These are phyloP conservation scores for Lactarius pseudohatsudake DNA, from an alignment of 768 basidiomycete genomes.

Conservation along the genomic window DNA sequence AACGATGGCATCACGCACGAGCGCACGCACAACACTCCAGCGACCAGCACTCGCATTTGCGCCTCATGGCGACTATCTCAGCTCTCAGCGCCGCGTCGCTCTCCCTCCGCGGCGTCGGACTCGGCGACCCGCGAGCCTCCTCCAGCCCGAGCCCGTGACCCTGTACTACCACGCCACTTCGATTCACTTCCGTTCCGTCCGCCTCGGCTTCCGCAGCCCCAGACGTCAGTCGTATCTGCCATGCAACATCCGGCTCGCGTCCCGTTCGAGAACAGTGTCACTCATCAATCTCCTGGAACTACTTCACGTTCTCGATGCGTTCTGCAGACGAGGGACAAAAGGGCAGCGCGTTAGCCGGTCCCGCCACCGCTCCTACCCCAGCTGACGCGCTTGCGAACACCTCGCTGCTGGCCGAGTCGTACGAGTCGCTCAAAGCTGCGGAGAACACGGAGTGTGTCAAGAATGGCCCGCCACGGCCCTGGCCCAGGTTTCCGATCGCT, in stretches of 20 bases:
- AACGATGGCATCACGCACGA: not conserved
- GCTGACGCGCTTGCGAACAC: slow-evolving; percentile 36
- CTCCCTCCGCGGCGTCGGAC: slow-evolving; percentile 27
- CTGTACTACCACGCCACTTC: slow-evolving; percentile 26
- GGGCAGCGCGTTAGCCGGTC: slow-evolving; percentile 9
- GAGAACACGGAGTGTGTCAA: slow-evolving; percentile 8
- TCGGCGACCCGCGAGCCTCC: slow-evolving; percentile 25
- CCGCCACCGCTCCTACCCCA: not conserved
- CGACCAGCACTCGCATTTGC: not conserved
- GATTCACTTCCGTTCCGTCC: not conserved
- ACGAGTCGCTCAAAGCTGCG: no score
- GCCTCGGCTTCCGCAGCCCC: slow-evolving; percentile 26
- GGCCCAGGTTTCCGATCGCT: not conserved
- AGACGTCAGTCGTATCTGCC: slow-evolving; percentile 50
- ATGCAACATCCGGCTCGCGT: slow-evolving; percentile 88
- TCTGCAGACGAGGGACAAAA: slow-evolving; percentile 16
- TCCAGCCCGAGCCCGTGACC: slow-evolving; percentile 33
- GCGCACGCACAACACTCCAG: not conserved
- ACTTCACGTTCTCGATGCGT: slow-evolving; percentile 52
- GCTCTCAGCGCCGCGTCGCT: slow-evolving; percentile 13
- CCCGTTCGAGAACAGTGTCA: slow-evolving; percentile 88
- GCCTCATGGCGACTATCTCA: slow-evolving; percentile 11
- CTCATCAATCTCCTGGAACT: slow-evolving; percentile 96
- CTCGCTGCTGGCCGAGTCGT: slow-evolving; percentile 72
- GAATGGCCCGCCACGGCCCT: not conserved